Evolutionary conservation across 164 flowering plant species (phyloP).

Genomic region (Nymphaea thermarum): DNA sequence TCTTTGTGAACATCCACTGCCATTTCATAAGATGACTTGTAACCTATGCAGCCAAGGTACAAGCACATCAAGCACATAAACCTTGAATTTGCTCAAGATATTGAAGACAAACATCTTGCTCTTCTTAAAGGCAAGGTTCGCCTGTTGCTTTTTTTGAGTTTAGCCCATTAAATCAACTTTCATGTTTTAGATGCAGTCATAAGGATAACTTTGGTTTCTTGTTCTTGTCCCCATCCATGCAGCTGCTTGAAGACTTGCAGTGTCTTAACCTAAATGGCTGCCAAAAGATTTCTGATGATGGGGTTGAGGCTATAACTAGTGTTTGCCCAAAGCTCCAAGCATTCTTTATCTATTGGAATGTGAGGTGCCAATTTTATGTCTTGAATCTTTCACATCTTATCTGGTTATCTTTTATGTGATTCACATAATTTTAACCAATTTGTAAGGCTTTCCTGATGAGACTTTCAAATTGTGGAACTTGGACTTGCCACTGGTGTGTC

Average conservation of each 20-base stretch:
- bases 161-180: not conserved
- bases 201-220: not conserved
- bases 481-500: not conserved
- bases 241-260: constrained; percentile 47
- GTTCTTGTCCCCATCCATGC: not conserved
- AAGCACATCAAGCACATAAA: constrained; percentile 41
- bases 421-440: not conserved
- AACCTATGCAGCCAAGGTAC: constrained; percentile 49
- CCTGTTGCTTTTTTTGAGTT: not conserved
- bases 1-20: not conserved
- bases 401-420: not conserved
- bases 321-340: constrained; percentile 48
- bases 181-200: no score
- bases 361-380: constrained; percentile 35
- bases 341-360: constrained; percentile 90
- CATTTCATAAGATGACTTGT: not conserved
- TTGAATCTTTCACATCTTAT: not conserved
- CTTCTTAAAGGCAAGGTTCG: constrained; percentile 45
- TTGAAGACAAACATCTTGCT: constrained; percentile 65
- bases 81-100: constrained; percentile 79
- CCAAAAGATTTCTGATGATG: constrained; percentile 81
- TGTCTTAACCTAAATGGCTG: constrained; percentile 76
- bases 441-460: not conserved
- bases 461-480: not conserved
- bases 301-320: constrained; percentile 56